Conservation (phyloP, 2,329 filamentous ascomycete species). For the Trichophyton mentagrophytes region DNA sequence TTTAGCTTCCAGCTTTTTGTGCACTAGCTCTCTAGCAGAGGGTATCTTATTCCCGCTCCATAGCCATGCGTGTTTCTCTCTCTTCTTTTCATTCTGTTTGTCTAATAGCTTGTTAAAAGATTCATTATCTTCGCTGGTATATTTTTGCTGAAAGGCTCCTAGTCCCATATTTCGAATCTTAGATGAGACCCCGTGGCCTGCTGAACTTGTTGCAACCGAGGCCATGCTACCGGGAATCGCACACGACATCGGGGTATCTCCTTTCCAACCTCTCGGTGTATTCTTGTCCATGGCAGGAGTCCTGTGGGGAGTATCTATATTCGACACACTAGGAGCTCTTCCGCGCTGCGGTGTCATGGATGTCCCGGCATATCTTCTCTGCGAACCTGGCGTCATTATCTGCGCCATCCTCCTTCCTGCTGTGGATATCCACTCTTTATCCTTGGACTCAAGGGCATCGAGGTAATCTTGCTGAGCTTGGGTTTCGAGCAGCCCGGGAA, state of each 20-base stretch:
- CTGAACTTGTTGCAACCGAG: conserved; percentile 26
- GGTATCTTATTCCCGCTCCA: conserved; percentile 77
- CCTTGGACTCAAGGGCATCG: conserved; percentile 74
- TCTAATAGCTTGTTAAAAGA: conserved; percentile 89
- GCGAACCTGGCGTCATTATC: conserved; percentile 67
- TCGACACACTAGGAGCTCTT: conserved; percentile 20
- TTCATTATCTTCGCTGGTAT: conserved; percentile 96
- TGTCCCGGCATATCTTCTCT: conserved; percentile 27
- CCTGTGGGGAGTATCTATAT: not conserved
- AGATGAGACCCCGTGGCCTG: conserved; percentile 26
- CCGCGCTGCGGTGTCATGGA: conserved; percentile 25
- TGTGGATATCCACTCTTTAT: conserved; percentile 73
- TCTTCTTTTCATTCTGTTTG: conserved; percentile 71
- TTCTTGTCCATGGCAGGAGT: conserved; percentile 21
- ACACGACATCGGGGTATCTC: conserved; percentile 57
- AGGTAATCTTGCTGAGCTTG: conserved; percentile 86
- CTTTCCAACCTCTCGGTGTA: conserved; percentile 53
- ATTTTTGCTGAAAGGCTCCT: conserved; percentile 75
- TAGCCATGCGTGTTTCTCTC: conserved; percentile 78
- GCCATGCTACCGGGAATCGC: conserved; percentile 25
- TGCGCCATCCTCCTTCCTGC: conserved; percentile 59
- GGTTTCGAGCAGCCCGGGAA: conserved; percentile 75
- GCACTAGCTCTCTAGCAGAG: conserved; percentile 47
- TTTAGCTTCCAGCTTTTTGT: conserved; percentile 47
- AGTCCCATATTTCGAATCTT: conserved; percentile 58